Evolutionary conservation across 2,329 filamentous ascomycete genomes (phyloP).

Genomic region (Didymosphaeria variabile): DNA sequence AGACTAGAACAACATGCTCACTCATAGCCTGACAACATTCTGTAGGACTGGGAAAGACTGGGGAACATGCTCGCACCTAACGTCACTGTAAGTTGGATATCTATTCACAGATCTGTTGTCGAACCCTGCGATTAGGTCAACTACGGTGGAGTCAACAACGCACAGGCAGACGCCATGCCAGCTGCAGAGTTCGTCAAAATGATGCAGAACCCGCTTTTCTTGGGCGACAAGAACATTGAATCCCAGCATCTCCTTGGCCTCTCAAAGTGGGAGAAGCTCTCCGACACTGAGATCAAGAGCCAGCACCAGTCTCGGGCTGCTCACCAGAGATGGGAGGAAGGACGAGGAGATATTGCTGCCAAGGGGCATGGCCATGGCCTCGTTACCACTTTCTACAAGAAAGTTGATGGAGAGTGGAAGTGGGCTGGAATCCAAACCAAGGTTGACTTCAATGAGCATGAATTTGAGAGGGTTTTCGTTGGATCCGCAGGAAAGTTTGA

Average conservation of each 20-base stretch:
- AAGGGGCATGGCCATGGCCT: conserved; percentile 4
- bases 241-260: conserved; percentile 4
- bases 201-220: conserved; percentile 2
- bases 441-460: conserved; percentile 7
- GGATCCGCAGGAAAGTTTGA: conserved; percentile 3
- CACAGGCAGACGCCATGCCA: conserved; percentile 3
- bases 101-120: not conserved
- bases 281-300: conserved; percentile 5
- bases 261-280: conserved; percentile 8
- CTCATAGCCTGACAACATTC: not conserved
- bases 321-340: conserved; percentile 3
- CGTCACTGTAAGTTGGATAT: not conserved
- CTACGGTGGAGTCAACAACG: conserved; percentile 1
- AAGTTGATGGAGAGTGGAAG: not conserved
- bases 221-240: not conserved
- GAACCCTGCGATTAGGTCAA: not conserved
- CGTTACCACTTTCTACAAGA: conserved; percentile 3
- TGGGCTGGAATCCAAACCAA: conserved; percentile 8
- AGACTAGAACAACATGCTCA: not conserved
- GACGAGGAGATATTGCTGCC: conserved; percentile 2
- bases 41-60: conserved; percentile 5
- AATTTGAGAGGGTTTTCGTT: conserved; percentile 8
- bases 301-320: conserved; percentile 3
- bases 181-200: conserved; percentile 5
- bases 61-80: conserved; percentile 1